Evolutionary conservation across 495 filamentous ascomycete species (phyloP), one percentile per base, ranked within the genome.

Genomic region (Xylaria venustula): DNA sequence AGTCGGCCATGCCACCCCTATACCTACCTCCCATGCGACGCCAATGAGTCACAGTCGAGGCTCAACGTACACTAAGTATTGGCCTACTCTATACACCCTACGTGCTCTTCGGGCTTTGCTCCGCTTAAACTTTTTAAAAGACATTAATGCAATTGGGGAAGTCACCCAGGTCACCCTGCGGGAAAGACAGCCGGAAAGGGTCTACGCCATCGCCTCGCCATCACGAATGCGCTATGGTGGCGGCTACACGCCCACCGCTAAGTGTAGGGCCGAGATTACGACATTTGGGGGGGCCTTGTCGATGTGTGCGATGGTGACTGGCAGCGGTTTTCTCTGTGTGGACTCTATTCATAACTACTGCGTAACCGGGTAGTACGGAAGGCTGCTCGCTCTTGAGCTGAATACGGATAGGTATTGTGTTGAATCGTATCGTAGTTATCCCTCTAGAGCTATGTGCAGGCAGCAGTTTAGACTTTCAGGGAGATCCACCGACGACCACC

Each of bases 271-370:
- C 28, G 47, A 45, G 48, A n/a, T 36, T 44, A 44, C 46, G 46
- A 50, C 47, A 42, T 49, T 30, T 28, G 55, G 55, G 44, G 55
- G 44, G 20, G 22, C 7, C 32, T 19, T 40, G 55, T 60, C 57
- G 34, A 60, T 60, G 57, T 52, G 57, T 50, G 57, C 47, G 30
- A 36, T 60, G 57, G 47, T 60, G 48, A 60, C 57, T 60, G 57
- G 57, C 47, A 60, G 57, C 14, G 37, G 34, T 5, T 25, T 7
- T 45, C 25, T 32, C n/a, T 36, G 40, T 26, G 55, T 58, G 40
- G 30, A 37, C 15, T 5, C 5, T 5, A 5, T 49, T 22, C 56
- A 52, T 19, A 45, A 36, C 25, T 50, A 45, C 57, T 46, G 46
- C 25, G 12, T 30, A n/a, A 34, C 32, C 57, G 57, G 57, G 34